Evolutionary conservation across 192 early-diverging fungal genomes (phyloP).

Genomic region (Geosiphon pyriformis): DNA sequence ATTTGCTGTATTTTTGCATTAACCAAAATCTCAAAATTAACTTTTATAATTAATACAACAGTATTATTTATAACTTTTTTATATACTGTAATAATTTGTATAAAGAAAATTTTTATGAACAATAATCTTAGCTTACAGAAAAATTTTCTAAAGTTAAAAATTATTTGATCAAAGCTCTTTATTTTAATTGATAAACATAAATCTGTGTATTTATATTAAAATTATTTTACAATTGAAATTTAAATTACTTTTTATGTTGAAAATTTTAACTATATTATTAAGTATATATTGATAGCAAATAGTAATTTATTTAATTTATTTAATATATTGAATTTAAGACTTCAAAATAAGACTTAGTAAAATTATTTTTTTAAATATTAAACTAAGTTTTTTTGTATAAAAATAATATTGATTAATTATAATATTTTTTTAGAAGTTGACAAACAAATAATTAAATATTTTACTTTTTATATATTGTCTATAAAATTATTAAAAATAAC

Average conservation of each 20-base stretch:
- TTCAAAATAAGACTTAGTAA: not conserved
- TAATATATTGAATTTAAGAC: not conserved
- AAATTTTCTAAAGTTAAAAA: not conserved
- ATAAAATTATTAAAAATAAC: not conserved
- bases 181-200: not conserved
- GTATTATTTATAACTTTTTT: slow-evolving; percentile 1
- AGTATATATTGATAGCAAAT: not conserved
- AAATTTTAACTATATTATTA: slow-evolving; percentile 9
- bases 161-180: not conserved
- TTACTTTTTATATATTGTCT: not conserved
- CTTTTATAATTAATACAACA: not conserved
- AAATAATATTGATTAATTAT: not conserved
- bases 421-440: not conserved
- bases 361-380: slow-evolving; percentile 13
- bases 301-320: not conserved
- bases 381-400: not conserved
- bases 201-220: not conserved
- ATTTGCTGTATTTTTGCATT: slow-evolving; percentile 4
- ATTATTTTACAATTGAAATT: not conserved
- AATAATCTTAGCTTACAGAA: not conserved
- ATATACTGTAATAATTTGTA: not conserved
- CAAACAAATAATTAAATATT: not conserved
- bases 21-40: not conserved
- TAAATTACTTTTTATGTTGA: not conserved
- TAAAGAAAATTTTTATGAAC: not conserved